Conservation (phyloP, 768 basidiomycete species). For the Serpula lacrymans region DNA sequence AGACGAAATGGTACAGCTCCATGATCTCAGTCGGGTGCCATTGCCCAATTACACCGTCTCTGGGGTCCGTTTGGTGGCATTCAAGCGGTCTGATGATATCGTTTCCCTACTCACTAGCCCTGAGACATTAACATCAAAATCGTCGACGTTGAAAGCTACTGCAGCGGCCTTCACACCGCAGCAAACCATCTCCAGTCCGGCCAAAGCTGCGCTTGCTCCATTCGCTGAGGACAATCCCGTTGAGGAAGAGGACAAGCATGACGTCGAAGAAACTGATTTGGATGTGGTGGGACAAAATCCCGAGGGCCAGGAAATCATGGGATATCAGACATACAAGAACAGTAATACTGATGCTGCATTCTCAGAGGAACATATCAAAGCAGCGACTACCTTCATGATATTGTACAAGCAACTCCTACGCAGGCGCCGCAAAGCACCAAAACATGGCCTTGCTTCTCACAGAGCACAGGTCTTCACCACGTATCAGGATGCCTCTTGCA, state of each 20-base stretch:
- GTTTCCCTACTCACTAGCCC: conserved; percentile 21
- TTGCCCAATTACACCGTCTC: background rate
- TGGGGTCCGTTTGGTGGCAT: conserved; percentile 29
- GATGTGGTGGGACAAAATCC: background rate
- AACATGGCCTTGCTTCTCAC: too few species aligned
- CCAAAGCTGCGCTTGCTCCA: conserved; percentile 2
- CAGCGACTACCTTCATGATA: conserved; percentile 21
- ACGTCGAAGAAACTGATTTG: background rate
- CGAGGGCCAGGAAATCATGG: background rate
- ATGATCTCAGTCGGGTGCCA: too few species aligned
- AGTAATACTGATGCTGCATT: too few species aligned
- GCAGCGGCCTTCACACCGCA: too few species aligned
- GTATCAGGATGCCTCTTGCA: conserved; percentile 25
- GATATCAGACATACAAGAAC: too few species aligned
- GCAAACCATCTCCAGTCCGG: too few species aligned
- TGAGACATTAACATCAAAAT: background rate
- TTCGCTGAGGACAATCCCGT: conserved; percentile 4
- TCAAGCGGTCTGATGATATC: conserved; percentile 25
- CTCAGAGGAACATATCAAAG: conserved; percentile 23
- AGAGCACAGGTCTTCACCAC: conserved; percentile 20
- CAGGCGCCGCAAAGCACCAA: too few species aligned
- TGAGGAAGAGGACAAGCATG: conserved; percentile 10
- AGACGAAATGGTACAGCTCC: conserved; percentile 25
- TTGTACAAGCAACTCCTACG: conserved; percentile 9
- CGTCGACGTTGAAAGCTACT: too few species aligned